These are phyloP conservation scores for Spathaspora boniae DNA, from an alignment of 805 yeast species.

Conservation along the genomic window DNA sequence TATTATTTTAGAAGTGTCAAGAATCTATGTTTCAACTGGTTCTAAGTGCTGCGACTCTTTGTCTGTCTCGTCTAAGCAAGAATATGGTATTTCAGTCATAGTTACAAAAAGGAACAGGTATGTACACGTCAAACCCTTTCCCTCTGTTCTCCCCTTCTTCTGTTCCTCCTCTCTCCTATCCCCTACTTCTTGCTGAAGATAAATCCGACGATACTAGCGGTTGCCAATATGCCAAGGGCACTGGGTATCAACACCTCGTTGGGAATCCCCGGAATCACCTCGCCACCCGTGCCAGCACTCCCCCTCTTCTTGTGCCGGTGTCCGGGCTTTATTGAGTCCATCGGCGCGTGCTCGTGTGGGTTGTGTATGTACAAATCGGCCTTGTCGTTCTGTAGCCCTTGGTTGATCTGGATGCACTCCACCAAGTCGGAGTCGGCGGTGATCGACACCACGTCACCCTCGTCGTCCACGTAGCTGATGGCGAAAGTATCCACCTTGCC, in stretches of 20 bases:
- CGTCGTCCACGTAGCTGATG: conserved; percentile 78
- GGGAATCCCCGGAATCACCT: conserved; percentile 42
- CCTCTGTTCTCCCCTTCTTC: conserved; percentile 1
- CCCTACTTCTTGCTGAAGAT: conserved; percentile 47
- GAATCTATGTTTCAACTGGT: too few relatives aligned
- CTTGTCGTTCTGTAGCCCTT: conserved; percentile 48
- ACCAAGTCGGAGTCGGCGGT: conserved; percentile 69
- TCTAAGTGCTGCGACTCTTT: too few relatives aligned
- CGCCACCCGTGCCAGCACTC: conserved; percentile 6
- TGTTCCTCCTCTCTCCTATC: too few relatives aligned
- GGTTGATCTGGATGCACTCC: conserved; percentile 66
- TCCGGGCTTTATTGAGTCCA: conserved; percentile 17
- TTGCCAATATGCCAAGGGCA: conserved; percentile 56
- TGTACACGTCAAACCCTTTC: not conserved
- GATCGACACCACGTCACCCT: conserved; percentile 75
- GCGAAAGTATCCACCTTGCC: conserved; percentile 39
- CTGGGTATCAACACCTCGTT: conserved; percentile 65
- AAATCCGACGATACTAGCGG: conserved; percentile 54
- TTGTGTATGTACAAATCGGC: conserved; percentile 74
- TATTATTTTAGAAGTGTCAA: too few relatives aligned
- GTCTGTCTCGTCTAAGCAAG: too few relatives aligned
- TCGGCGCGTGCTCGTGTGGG: conserved; percentile 44
- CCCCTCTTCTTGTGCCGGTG: conserved; percentile 11
- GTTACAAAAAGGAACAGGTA: not conserved
- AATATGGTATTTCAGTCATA: too few relatives aligned